Evolutionary conservation across 805 yeast genomes (phyloP).

Genomic region (Sugiyamaella valdiviana): DNA sequence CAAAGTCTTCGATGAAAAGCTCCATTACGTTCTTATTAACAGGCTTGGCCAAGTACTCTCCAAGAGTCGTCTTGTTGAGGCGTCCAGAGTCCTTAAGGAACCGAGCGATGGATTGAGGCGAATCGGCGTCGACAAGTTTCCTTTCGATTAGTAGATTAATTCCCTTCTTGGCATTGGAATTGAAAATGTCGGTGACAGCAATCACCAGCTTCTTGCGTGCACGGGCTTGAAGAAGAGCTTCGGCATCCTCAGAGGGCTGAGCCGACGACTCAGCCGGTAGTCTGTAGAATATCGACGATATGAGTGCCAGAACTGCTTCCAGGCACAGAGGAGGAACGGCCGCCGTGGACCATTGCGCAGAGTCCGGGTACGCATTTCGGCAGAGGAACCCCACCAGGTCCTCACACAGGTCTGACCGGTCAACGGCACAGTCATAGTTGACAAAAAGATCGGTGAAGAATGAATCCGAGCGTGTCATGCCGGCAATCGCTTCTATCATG

Average conservation of each 20-base stretch:
- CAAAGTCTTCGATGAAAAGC: conserved; percentile 63
- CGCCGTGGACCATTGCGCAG: conserved; percentile 71
- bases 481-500: conserved; percentile 75
- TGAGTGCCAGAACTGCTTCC: conserved; percentile 73
- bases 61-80: conserved; percentile 79
- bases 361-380: conserved; percentile 75
- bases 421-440: conserved; percentile 86
- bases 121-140: conserved; percentile 50
- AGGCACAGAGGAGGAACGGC: conserved; percentile 90
- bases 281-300: conserved; percentile 44
- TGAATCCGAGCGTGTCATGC: conserved; percentile 42
- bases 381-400: conserved; percentile 65
- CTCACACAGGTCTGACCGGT: conserved; percentile 69
- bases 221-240: conserved; percentile 16
- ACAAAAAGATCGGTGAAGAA: conserved; percentile 73
- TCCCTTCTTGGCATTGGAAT: conserved; percentile 74
- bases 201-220: conserved; percentile 64
- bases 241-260: conserved; percentile 27
- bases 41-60: conserved; percentile 80
- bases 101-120: conserved; percentile 55
- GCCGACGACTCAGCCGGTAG: conserved; percentile 31
- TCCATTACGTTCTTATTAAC: conserved; percentile 52
- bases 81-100: conserved; percentile 78
- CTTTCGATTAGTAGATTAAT: conserved; percentile 55
- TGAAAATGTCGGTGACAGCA: conserved; percentile 66